phyloP scores from a whole-genome alignment of 495 filamentous ascomycete genomes.

The Neurospora sp. region DNA sequence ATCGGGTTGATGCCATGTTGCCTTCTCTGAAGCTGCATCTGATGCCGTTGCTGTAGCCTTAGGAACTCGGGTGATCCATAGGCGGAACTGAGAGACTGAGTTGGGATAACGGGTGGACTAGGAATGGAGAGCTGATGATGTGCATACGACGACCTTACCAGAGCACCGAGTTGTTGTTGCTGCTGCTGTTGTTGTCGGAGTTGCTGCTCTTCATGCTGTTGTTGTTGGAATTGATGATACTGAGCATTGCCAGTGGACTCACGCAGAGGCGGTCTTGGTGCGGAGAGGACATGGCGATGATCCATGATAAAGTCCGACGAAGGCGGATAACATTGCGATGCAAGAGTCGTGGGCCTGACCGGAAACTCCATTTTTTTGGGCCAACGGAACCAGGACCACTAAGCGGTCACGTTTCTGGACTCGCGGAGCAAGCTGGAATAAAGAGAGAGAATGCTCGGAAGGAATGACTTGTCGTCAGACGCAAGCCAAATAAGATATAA shows the following conservation, averaged over 20 bases:
- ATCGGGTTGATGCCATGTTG: slow-evolving; percentile 37
- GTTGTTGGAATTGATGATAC: slow-evolving; percentile 14
- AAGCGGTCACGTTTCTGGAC: slow-evolving; percentile 4
- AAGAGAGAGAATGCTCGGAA: slow-evolving; percentile 46
- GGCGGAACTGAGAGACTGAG: slow-evolving; percentile 29
- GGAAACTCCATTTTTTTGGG: slow-evolving; percentile 16
- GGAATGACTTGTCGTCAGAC: slow-evolving; percentile 23
- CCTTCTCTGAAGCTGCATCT: slow-evolving; percentile 10
- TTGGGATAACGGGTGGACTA: slow-evolving; percentile 32
- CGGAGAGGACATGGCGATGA: slow-evolving; percentile 10
- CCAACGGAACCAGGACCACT: slow-evolving; percentile 2
- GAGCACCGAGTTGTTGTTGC: slow-evolving; percentile 14
- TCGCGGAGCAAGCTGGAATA: slow-evolving; percentile 33
- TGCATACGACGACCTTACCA: slow-evolving; percentile 24
- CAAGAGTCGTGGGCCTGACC: slow-evolving; percentile 13
- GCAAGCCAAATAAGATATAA: slow-evolving; percentile 28
- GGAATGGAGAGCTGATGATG: slow-evolving; percentile 26
- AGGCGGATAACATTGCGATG: slow-evolving; percentile 20
- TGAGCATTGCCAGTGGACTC: slow-evolving; percentile 42
- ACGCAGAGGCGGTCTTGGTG: slow-evolving; percentile 33
- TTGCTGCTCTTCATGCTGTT: background rate
- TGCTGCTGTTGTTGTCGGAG: background rate
- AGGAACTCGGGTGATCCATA: slow-evolving; percentile 19
- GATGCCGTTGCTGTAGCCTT: slow-evolving; percentile 13
- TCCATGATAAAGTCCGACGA: slow-evolving; percentile 10